Evolutionary conservation across 345 rosid species (phyloP).

Genomic region (Sisymbrium irio): DNA sequence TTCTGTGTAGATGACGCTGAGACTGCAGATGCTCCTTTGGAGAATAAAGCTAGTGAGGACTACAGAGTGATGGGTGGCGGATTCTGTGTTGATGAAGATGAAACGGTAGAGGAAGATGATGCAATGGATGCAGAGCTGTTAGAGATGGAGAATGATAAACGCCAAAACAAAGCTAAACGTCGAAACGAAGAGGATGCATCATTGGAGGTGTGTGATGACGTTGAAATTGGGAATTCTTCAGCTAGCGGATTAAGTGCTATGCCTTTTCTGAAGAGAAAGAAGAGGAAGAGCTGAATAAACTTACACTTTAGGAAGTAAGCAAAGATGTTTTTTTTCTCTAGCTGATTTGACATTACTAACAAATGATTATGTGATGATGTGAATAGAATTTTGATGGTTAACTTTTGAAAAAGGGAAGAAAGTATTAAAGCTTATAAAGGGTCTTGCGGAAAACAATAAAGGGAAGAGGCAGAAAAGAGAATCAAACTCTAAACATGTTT

Average conservation of each 20-base stretch:
- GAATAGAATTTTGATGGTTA: conserved; percentile 1
- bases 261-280: conserved; percentile 38
- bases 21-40: conserved; percentile 31
- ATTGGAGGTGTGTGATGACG: conserved; percentile 15
- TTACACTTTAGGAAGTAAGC: neutral
- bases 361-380: conserved; percentile 18
- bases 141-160: conserved; percentile 15
- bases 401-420: neutral
- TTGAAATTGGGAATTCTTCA: conserved; percentile 30
- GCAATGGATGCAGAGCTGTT: conserved; percentile 22
- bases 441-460: conserved; percentile 1
- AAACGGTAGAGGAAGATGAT: conserved; percentile 27
- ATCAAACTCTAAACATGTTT: neutral
- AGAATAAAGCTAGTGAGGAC: conserved; percentile 36
- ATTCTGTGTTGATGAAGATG: conserved; percentile 62
- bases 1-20: conserved; percentile 52
- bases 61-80: conserved; percentile 65
- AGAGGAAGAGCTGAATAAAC: conserved; percentile 5
- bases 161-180: conserved; percentile 18
- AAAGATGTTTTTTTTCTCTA: neutral
- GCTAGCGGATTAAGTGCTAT: conserved; percentile 32
- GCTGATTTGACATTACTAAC: conserved; percentile 1
- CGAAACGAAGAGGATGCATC: conserved; percentile 1
- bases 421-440: neutral
- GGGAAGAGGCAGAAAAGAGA: neutral